Base-by-base conservation (phyloP, 140 eudicot species). In the Stevia rebaudiana region DNA sequence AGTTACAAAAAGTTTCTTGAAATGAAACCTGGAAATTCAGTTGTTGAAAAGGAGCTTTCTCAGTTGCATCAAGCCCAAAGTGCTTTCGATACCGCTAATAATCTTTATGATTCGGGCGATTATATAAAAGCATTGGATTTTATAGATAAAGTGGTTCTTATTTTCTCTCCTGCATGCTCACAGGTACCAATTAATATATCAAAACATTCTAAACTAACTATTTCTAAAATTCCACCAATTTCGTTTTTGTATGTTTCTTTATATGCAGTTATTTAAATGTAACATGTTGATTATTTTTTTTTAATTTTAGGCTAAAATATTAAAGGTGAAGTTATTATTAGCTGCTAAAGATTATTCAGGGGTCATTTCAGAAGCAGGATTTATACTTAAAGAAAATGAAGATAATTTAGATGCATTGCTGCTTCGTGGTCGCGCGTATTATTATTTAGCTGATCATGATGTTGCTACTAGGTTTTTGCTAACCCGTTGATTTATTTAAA, bases 391-490 rank as follows among this genome's bases (percentile, higher is more conserved):
- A 81, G 95, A 87, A 58, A 87, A 84, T 39, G 96, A 87, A 68
- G 77, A 79, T 69, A 69, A 85, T 70, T 69, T 92, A 17, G 95
- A 87, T 52, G 96, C 98, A 7, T 76, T 87, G 67, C 74, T 85
- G 24, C 75, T 88, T 31, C 91, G 96, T 67, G 98, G 98, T 17
- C 96, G 95, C 30, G 98, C 98, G 62, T 92, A 92, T 49, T 92
- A 92, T 65, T 92, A 87, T 59, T 78, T 92, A 46, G 98, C 98
- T 57, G 98, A 92, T 81, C 98, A 92, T 69, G 98, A 92, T 71
- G 94, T 92, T 51, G 96, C 98, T 50, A 76, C 73, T 42, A 92
- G 96, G 98, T 91, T 50, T 58, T 68, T 53, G 73, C 59, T 13
- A 40, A 39, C n/a, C 22, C 56, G 31, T 11, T 12, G 4, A 35